A percentile compares a stretch with the other conserved stretches of the same genome.
Conservation (phyloP, 495 filamentous ascomycete genomes). For the Penicillium macrosclerotiorum region DNA sequence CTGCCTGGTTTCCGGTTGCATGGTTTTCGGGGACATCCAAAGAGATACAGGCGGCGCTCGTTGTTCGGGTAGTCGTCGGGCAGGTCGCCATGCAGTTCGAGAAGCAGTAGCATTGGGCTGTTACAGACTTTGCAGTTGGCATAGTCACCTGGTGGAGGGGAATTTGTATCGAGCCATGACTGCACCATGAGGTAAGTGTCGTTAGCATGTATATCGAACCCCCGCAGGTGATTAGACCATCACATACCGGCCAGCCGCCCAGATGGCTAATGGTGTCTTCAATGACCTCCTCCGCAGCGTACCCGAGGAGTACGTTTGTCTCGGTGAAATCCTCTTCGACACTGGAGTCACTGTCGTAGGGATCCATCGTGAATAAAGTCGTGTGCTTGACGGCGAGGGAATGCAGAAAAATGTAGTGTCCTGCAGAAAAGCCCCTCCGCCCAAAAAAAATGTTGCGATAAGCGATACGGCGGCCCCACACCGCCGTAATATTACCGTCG, state of each 20-base stretch:
- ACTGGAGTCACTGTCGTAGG: conserved; percentile 76
- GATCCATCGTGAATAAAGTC: conserved; percentile 58
- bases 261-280: conserved; percentile 88
- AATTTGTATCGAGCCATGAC: conserved; percentile 74
- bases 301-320: conserved; percentile 88
- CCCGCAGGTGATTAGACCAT: neutral
- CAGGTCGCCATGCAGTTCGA: conserved; percentile 90
- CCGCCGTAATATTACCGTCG: conserved; percentile 6
- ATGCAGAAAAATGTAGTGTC: neutral
- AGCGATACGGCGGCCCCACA: conserved; percentile 25
- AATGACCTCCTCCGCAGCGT: conserved; percentile 75
- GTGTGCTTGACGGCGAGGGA: conserved; percentile 2
- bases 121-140: conserved; percentile 91
- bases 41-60: conserved; percentile 83
- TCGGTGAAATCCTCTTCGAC: conserved; percentile 70
- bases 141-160: conserved; percentile 71
- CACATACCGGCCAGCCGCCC: conserved; percentile 81
- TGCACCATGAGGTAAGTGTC: conserved; percentile 26
- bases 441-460: conserved; percentile 30
- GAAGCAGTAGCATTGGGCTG: conserved; percentile 73
- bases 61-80: conserved; percentile 81
- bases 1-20: conserved; percentile 84
- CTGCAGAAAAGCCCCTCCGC: conserved; percentile 18
- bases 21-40: conserved; percentile 70
- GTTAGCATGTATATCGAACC: conserved; percentile 3